Evolutionary conservation across 2,329 filamentous ascomycete species (phyloP).

Genomic region (Calonectria hongkongensis): DNA sequence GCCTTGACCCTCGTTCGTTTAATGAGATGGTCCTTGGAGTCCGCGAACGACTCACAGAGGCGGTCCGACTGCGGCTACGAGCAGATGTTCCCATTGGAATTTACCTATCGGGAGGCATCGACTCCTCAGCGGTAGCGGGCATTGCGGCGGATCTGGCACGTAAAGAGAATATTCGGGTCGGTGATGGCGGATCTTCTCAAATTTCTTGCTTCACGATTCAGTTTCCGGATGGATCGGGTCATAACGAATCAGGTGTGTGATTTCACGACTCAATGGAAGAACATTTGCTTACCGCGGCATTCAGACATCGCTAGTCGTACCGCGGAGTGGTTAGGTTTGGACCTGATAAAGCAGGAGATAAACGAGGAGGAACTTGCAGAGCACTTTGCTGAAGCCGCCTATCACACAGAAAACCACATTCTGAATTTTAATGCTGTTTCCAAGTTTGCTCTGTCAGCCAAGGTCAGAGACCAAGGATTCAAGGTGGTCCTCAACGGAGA

Average conservation of each 20-base stretch:
- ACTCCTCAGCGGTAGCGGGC: constrained; percentile 14
- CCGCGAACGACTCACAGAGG: not conserved
- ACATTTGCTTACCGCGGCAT: not conserved
- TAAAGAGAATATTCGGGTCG: constrained; percentile 9
- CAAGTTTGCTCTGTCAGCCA: constrained; percentile 1
- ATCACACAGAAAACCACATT: constrained; percentile 3
- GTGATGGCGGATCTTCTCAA: not conserved
- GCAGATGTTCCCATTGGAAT: constrained; percentile 15
- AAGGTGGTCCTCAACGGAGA: constrained; percentile 20
- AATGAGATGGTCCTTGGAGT: constrained; percentile 22
- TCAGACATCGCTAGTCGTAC: constrained; percentile 8
- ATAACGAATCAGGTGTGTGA: constrained; percentile 15
- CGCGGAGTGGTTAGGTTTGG: constrained; percentile 7
- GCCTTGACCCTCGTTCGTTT: not conserved
- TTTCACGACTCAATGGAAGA: not conserved
- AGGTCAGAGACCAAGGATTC: not conserved
- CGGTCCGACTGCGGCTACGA: constrained; percentile 1
- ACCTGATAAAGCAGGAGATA: not conserved
- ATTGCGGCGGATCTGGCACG: not conserved
- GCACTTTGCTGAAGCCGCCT: not conserved
- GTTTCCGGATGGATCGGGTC: not conserved
- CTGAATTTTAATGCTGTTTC: not conserved
- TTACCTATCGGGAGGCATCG: constrained; percentile 14
- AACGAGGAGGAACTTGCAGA: not conserved
- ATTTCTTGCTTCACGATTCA: constrained; percentile 10